Evolutionary conservation across 345 rosid genomes (phyloP), one percentile per base, ranked within the genome.

Genomic region (Lumnitzera racemosa): DNA sequence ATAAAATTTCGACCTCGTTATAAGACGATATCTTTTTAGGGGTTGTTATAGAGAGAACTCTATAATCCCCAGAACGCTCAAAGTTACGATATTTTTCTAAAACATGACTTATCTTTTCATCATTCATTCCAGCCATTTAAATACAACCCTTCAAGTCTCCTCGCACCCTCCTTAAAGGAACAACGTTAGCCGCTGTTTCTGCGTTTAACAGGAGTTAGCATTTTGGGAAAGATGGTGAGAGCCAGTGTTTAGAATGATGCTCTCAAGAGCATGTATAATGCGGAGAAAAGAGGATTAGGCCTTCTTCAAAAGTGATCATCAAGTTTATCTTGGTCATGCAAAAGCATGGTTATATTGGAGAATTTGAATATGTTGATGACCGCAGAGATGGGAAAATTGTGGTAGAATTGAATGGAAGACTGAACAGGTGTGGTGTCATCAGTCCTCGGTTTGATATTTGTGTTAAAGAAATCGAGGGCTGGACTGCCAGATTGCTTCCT

Each of bases 391-490:
- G 95, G 3, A 87, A 87, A 65, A 84, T 87, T 11, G 95, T 85
- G 20, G 95, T 87, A 31, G 95, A 87, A 63, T 61, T 87, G 57
- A 87, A 87, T 57, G 91, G 95, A 53, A 74, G 91, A 60, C 64
- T 87, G 58, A 87, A 87, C 79, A 87, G 85, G 64, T 87, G 95
- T 71, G 95, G 95, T 2, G 95, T 87, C 23, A 87, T 87, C 27
- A 85, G 95, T 72, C 95, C 95, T 46, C 89, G 91, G 24, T 87
- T 87, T 29, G 95, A 87, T 74, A 72, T 87, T n/a, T 91, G 95
- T 0, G 91, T 87, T 58, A 87, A 87, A 63, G 91, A 87, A 58
- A 83, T 87, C 49, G 95, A 87, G 64, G 83, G 91, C 12, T 87
- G 95, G 95, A 87, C 95, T 59, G 95, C 95, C 46, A 80, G 95